Percentiles rank a stretch among this genome's conserved stretches.
Conservation (phyloP, 2,329 filamentous ascomycete species). For the Cytospora schulzeri region DNA sequence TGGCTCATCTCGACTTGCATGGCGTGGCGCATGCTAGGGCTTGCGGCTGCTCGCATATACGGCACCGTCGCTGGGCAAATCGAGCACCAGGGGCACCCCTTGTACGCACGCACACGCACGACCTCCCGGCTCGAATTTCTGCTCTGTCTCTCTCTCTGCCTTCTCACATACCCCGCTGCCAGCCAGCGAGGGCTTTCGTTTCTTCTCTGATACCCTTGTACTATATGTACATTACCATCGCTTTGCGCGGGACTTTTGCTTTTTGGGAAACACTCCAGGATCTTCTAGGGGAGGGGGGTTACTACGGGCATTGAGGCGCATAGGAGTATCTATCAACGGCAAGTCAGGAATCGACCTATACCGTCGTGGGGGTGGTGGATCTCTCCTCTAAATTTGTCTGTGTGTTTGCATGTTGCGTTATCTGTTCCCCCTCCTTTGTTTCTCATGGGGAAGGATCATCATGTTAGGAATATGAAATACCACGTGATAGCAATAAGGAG, state of each 20-base stretch:
- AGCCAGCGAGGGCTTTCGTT: constrained; percentile 15
- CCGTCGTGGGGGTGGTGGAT: constrained; percentile 4
- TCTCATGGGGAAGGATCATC: constrained; percentile 9
- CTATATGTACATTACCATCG: constrained; percentile 24
- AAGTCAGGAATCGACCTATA: background rate
- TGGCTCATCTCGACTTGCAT: background rate
- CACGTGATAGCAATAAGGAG: background rate
- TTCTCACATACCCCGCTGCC: constrained; percentile 16
- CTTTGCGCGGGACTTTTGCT: constrained; percentile 20
- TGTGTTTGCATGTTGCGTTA: constrained; percentile 4
- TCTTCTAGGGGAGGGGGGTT: background rate
- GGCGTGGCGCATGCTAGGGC: background rate
- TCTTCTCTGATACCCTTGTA: constrained; percentile 6
- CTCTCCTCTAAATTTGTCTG: background rate
- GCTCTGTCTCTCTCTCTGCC: background rate
- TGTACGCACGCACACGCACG: background rate
- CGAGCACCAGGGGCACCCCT: background rate
- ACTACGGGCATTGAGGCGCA: constrained; percentile 8
- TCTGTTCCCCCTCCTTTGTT: background rate
- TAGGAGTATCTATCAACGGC: background rate
- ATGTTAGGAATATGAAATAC: background rate
- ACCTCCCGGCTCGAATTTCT: background rate
- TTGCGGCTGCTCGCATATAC: background rate
- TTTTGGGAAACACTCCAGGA: background rate
- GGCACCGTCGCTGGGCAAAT: background rate